Percentiles rank a stretch among this genome's conserved stretches.
Evolutionary conservation across 2,329 filamentous ascomycete species (phyloP).

Genomic region (Ophiocordyceps unilateralis): DNA sequence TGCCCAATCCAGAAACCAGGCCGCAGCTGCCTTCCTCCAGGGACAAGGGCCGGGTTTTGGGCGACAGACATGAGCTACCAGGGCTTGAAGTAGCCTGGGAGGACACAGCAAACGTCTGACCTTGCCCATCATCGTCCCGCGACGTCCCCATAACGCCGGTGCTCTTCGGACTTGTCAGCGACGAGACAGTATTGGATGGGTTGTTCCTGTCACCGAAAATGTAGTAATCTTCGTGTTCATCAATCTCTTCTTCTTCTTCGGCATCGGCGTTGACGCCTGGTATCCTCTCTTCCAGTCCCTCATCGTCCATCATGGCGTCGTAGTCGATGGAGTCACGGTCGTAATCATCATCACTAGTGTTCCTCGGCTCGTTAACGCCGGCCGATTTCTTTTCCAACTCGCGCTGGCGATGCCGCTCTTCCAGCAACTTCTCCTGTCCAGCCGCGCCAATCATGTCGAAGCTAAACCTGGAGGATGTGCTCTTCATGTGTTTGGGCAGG

Average conservation of each 20-base stretch:
- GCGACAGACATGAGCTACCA: slow-evolving; percentile 2
- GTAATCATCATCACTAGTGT: slow-evolving; percentile 44
- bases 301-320: slow-evolving; percentile 47
- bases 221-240: background rate
- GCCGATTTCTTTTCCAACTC: slow-evolving; percentile 41
- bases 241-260: slow-evolving; percentile 4
- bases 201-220: slow-evolving; percentile 17
- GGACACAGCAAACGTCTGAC: slow-evolving; percentile 39
- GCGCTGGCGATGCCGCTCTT: slow-evolving; percentile 54
- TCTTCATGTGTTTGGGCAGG: slow-evolving; percentile 50
- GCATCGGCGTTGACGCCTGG: slow-evolving; percentile 29
- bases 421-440: slow-evolving; percentile 49
- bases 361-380: slow-evolving; percentile 19
- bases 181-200: slow-evolving; percentile 33
- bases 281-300: slow-evolving; percentile 49
- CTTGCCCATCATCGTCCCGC: slow-evolving; percentile 33
- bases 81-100: slow-evolving; percentile 21
- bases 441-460: slow-evolving; percentile 64
- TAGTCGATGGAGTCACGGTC: slow-evolving; percentile 44
- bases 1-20: slow-evolving; percentile 21
- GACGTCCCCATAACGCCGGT: slow-evolving; percentile 32
- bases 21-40: slow-evolving; percentile 3
- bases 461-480: slow-evolving; percentile 63
- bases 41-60: background rate
- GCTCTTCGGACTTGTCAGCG: slow-evolving; percentile 30